Conservation (phyloP, 305 asterid species). For the Lippia alba region DNA sequence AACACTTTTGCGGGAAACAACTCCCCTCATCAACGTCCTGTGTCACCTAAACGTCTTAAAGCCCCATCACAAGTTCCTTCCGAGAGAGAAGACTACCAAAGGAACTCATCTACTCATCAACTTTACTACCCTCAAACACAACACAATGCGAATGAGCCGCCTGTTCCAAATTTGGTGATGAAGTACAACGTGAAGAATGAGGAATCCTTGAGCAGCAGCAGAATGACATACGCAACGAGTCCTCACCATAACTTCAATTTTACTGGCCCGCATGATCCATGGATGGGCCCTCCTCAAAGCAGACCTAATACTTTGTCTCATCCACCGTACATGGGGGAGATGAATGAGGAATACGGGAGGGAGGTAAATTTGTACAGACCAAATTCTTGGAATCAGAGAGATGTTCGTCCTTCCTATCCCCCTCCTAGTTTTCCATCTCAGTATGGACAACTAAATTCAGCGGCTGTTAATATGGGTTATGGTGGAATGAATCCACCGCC, state of each 20-base stretch:
- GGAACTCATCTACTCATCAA: constrained; percentile 35
- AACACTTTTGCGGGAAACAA: constrained; percentile 11
- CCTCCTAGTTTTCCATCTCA: constrained; percentile 28
- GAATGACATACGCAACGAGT: constrained; percentile 31
- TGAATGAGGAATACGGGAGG: constrained; percentile 36
- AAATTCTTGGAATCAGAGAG: constrained; percentile 37
- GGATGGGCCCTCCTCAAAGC: constrained; percentile 38
- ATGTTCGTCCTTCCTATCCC: constrained; percentile 29
- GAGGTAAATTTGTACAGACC: constrained; percentile 39
- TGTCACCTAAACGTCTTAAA: constrained; percentile 33
- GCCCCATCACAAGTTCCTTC: constrained; percentile 30
- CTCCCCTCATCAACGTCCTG: constrained; percentile 30
- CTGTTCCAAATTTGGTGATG: constrained; percentile 33
- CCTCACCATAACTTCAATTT: constrained; percentile 41
- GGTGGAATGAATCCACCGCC: constrained; percentile 34
- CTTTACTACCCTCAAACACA: constrained; percentile 31
- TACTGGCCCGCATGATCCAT: constrained; percentile 35
- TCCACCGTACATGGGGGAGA: constrained; percentile 28
- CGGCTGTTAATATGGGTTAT: constrained; percentile 28
- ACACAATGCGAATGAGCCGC: constrained; percentile 32
- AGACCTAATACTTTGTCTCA: constrained; percentile 29
- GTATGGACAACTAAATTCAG: constrained; percentile 35
- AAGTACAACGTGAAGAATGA: constrained; percentile 37
- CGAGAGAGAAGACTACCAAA: constrained; percentile 39
- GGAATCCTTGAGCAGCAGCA: constrained; percentile 38